Evolutionary conservation across 2,329 filamentous ascomycete species (phyloP).

Genomic region (Aspergillus flavus): DNA sequence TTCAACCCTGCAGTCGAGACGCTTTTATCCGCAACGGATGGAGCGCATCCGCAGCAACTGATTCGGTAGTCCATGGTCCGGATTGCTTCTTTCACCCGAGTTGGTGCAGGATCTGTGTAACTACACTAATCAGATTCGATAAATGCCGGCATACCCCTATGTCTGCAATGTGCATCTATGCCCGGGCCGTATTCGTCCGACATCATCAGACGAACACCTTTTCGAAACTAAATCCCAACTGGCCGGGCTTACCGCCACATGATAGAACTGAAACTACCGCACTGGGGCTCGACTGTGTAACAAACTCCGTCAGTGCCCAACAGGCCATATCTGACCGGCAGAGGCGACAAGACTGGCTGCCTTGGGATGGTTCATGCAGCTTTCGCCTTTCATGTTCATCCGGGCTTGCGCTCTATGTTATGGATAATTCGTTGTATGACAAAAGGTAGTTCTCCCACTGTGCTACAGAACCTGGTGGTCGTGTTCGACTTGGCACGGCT

Average conservation of each 20-base stretch:
- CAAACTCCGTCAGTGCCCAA: background rate
- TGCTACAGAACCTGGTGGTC: background rate
- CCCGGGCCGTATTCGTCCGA: conserved; percentile 4
- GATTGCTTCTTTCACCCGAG: background rate
- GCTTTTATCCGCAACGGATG: background rate
- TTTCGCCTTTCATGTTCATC: background rate
- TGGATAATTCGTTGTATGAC: conserved; percentile 1
- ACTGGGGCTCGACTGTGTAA: background rate
- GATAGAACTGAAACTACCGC: background rate
- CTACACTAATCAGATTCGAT: background rate
- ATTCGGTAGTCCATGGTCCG: background rate
- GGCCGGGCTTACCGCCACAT: conserved; percentile 2
- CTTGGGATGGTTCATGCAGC: background rate
- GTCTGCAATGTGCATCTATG: background rate
- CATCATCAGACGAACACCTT: conserved; percentile 5
- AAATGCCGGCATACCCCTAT: conserved; percentile 6
- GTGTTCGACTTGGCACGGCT: background rate
- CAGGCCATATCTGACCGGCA: background rate
- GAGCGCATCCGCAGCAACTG: background rate
- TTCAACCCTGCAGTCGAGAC: background rate
- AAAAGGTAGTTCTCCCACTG: background rate
- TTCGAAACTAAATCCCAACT: background rate
- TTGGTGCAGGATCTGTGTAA: conserved; percentile 1
- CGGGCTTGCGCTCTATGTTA: background rate
- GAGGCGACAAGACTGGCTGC: background rate